Evolutionary conservation across 169 alveolate species (phyloP).

Genomic region (Theileria orientalis): DNA sequence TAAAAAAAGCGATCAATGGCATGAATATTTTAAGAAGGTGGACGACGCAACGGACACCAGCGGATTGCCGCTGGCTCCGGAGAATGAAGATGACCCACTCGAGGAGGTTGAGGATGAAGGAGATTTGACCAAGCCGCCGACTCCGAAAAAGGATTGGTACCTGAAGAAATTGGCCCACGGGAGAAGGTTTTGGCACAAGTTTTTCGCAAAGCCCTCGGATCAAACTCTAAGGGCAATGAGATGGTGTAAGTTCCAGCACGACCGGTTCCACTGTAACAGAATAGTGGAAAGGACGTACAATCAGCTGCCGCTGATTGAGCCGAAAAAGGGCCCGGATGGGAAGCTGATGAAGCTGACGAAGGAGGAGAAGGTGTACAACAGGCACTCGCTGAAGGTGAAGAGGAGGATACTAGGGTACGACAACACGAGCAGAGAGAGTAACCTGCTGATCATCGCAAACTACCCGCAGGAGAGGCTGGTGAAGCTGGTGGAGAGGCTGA

Average conservation of each 20-base stretch:
- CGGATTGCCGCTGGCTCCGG: conserved; percentile 59
- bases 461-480: conserved; percentile 41
- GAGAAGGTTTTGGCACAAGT: conserved; percentile 59
- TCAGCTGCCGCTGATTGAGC: conserved; percentile 17
- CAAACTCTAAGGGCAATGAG: conserved; percentile 27
- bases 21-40: conserved; percentile 9
- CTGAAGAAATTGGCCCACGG: conserved; percentile 53
- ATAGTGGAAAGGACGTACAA: conserved; percentile 37
- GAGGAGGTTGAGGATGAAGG: conserved; percentile 30
- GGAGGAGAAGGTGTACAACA: conserved; percentile 19
- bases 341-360: conserved; percentile 17
- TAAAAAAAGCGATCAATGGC: background rate
- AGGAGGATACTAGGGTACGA: conserved; percentile 55
- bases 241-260: conserved; percentile 50
- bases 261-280: conserved; percentile 46
- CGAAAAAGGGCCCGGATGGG: conserved; percentile 40
- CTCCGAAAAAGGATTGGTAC: conserved; percentile 54
- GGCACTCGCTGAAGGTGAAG: conserved; percentile 16
- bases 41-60: background rate
- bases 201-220: conserved; percentile 51
- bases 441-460: conserved; percentile 42
- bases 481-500: conserved; percentile 42
- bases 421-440: conserved; percentile 58
- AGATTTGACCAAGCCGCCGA: conserved; percentile 40
- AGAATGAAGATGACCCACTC: conserved; percentile 49